Base-by-base conservation (phyloP, 2,329 filamentous ascomycete genomes). In the Geosmithia morbida region DNA sequence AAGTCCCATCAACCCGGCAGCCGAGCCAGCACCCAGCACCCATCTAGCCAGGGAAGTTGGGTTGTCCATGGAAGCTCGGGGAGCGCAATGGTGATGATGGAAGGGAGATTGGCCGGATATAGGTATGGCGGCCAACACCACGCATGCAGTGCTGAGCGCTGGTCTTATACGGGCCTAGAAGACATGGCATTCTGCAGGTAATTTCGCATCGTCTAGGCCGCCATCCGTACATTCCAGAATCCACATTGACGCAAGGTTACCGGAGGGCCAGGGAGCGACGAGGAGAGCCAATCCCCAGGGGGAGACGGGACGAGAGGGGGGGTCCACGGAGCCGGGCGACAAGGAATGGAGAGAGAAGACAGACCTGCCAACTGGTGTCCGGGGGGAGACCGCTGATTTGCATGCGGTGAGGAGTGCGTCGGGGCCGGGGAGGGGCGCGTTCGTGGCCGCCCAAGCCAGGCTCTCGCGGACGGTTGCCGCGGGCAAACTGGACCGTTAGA, bases 311-410 rank as follows among this genome's bases (percentile, higher is more conserved):
- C 48, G 33, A 16, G 10, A 48, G 18, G 44, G 50, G 44, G 50
- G 47, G 55, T 66, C 66, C 66, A 59, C 61, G 56, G 62, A 61
- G 56, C 66, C 66, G 67, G 66, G 60, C 61, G 62, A 66, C 64
- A 72, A 75, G 60, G 64, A 75, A 77, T 69, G 70, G 72, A 77
- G 72, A 72, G 73, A 67, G 65, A 64, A 65, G 72, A 85, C 92
- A 92, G 84, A 98, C 92, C 92, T 98, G 92, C 92, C 92, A 98
- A 81, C 89, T 96, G 76, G 92, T 98, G 76, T 97, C 90, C 71
- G 80, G 82, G 65, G 90, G 89, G 68, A 98, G 87, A 73, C 89
- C 90, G 74, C 86, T 85, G 62, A 98, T 94, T 68, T 90, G 84
- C 92, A 98, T 97, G 66, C 92, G 85, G 68, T 89, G 88, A 56